Conservation (phyloP, 2,329 filamentous ascomycete species). For the Cercospora sp. region DNA sequence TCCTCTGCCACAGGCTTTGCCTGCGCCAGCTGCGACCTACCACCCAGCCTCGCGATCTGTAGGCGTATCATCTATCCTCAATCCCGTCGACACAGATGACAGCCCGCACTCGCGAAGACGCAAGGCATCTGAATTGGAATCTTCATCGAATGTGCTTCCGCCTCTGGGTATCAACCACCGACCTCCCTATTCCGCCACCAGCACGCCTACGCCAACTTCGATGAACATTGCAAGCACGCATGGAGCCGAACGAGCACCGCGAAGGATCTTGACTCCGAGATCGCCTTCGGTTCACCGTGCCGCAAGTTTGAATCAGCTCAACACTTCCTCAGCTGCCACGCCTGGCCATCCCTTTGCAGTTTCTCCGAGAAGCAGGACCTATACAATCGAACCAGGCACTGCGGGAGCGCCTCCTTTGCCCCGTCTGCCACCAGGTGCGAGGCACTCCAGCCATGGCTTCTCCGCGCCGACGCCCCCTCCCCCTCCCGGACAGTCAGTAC, state of each 20-base stretch:
- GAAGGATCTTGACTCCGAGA: slow-evolving; percentile 59
- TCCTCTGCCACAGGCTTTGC: slow-evolving; percentile 32
- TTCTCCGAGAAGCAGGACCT: slow-evolving; percentile 44
- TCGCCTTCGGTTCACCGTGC: slow-evolving; percentile 56
- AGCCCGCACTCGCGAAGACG: slow-evolving; percentile 41
- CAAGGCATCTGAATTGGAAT: slow-evolving; percentile 48
- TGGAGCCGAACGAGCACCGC: slow-evolving; percentile 19
- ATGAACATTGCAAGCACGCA: slow-evolving; percentile 17
- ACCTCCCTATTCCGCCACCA: slow-evolving; percentile 12
- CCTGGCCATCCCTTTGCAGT: slow-evolving; percentile 51
- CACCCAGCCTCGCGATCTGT: slow-evolving; percentile 39
- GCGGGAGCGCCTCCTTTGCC: slow-evolving; percentile 51
- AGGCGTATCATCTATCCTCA: slow-evolving; percentile 50
- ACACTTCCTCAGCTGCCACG: slow-evolving; percentile 45
- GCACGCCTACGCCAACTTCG: slow-evolving; percentile 30
- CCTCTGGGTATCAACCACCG: slow-evolving; percentile 29
- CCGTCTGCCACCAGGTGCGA: slow-evolving; percentile 45
- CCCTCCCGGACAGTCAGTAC: slow-evolving; percentile 43
- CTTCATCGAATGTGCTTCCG: slow-evolving; percentile 40
- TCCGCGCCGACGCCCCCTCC: slow-evolving; percentile 36
- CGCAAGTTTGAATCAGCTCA: slow-evolving; percentile 51
- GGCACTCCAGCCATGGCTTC: slow-evolving; percentile 39
- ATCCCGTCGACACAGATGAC: slow-evolving; percentile 43
- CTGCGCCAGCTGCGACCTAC: slow-evolving; percentile 24
- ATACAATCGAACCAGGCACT: slow-evolving; percentile 46